Base-by-base conservation (phyloP, 805 yeast genomes). In the Brettanomyces naardenensis region DNA sequence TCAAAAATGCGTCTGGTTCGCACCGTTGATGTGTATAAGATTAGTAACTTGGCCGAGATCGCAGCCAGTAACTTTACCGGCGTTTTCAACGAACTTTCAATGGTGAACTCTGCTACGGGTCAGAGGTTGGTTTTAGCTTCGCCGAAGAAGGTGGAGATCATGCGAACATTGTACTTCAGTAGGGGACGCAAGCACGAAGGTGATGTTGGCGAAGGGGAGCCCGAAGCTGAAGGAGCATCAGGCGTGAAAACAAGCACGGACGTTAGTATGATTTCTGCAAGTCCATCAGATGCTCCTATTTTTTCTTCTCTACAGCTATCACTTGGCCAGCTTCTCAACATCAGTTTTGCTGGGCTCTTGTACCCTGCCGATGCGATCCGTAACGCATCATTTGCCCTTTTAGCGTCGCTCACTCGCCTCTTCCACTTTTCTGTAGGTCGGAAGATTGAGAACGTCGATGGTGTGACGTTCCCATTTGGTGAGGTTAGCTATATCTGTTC, bases 321-420 rank as follows among this genome's bases (percentile, higher is more conserved):
- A 11, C 64, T 82, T 41, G 80, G 86, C 3, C 71, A 77, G 36
- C 54, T 86, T 29, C 61, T 81, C 35, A 74, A 82, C 44, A 73
- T 82, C 21, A 74, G 74, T 10, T 71, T 84, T 44, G 72, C 81
- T 10, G 90, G 90, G 1, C 58, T 87, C 32, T 62, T 83, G n/a
- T 72, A 78, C 6, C 63, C 68, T 4, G 67, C 75, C 38, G 73
- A 68, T 20, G 74, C 71, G 2, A 75, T 85, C 3, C 69, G 87
- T 46, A 64, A 71, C 10, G 68, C 84, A 6, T 75, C 92, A 0
- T 80, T 79, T 43, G 65, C 71, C 26, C 61, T 87, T 6, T 61
- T 84, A 43, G 73, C 81, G 1, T 72, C 82, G 0, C 59, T 83
- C 23, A 74, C 78, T n/a, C 60, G 66, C 2, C 68, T 78, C 17